Evolutionary conservation across 805 yeast genomes (phyloP).

Genomic region (Zygotorulaspora sp.): DNA sequence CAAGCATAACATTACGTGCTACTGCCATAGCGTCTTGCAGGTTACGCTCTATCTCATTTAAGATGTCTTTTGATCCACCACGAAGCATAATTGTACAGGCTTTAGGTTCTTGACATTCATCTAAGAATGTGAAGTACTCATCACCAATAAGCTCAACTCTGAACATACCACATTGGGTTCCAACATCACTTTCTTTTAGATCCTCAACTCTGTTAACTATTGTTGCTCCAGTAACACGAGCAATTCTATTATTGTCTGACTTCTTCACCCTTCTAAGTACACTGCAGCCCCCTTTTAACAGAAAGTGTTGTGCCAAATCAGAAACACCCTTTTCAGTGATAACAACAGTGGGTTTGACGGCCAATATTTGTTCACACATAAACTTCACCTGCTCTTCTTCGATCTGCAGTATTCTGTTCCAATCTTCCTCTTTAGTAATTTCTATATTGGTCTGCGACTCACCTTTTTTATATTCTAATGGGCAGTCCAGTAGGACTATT

Average conservation of each 20-base stretch:
- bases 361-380: slow-evolving; percentile 79
- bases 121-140: slow-evolving; percentile 86
- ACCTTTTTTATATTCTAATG: slow-evolving; percentile 97
- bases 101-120: slow-evolving; percentile 74
- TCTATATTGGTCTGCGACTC: slow-evolving; percentile 98
- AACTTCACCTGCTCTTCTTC: slow-evolving; percentile 95
- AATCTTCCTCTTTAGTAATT: slow-evolving; percentile 91
- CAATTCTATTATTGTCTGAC: slow-evolving; percentile 92
- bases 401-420: slow-evolving; percentile 91
- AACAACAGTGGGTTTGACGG: slow-evolving; percentile 87
- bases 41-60: slow-evolving; percentile 94
- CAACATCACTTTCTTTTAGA: slow-evolving; percentile 83
- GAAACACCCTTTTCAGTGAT: slow-evolving; percentile 98
- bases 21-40: slow-evolving; percentile 99
- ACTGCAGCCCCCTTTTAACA: slow-evolving; percentile 88
- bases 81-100: slow-evolving; percentile 92
- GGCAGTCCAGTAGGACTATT: slow-evolving; percentile 86
- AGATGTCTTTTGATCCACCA: slow-evolving; percentile 95
- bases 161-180: slow-evolving; percentile 83
- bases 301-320: slow-evolving; percentile 94
- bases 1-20: slow-evolving; percentile 88
- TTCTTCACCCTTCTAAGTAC: slow-evolving; percentile 92
- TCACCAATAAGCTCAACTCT: slow-evolving; percentile 95
- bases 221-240: slow-evolving; percentile 97
- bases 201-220: slow-evolving; percentile 95